Conservation (phyloP, 78 protist species). For the Corallochytrium limacisporum region DNA sequence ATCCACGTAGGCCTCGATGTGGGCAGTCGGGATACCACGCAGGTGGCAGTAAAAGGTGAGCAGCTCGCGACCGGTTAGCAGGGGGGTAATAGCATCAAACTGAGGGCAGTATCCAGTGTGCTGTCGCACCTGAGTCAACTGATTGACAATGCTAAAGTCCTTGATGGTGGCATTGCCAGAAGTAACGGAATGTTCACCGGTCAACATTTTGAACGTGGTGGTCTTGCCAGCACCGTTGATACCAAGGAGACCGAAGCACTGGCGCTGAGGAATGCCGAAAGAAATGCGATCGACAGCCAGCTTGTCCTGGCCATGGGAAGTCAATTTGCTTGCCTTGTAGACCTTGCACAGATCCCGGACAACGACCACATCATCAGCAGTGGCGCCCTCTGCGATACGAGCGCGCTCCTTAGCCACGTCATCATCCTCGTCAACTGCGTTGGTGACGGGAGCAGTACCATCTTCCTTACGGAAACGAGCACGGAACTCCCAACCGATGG, state of each 20-base stretch:
- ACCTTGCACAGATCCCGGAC: slow-evolving; percentile 2
- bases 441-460: too few species aligned
- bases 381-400: neutral
- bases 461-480: neutral
- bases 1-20: too few species aligned
- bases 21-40: slow-evolving; percentile 38
- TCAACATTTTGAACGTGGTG: slow-evolving; percentile 45
- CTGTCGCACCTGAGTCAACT: slow-evolving; percentile 3
- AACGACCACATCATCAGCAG: neutral
- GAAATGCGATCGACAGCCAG: slow-evolving; percentile 37
- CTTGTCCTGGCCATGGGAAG: too few species aligned
- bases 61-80: slow-evolving; percentile 55
- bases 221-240: slow-evolving; percentile 86
- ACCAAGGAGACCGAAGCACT: slow-evolving; percentile 76
- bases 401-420: slow-evolving; percentile 3
- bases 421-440: too few species aligned
- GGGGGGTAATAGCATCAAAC: slow-evolving; percentile 19
- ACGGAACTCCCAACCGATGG: too few species aligned
- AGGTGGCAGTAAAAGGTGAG: slow-evolving; percentile 57
- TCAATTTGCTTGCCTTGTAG: neutral
- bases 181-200: slow-evolving; percentile 14
- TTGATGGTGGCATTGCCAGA: slow-evolving; percentile 6
- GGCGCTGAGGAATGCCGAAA: slow-evolving; percentile 32
- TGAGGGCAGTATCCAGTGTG: slow-evolving; percentile 64
- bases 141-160: neutral